Conservation (phyloP, 2,329 filamentous ascomycete genomes). For the Fusarium sp. region DNA sequence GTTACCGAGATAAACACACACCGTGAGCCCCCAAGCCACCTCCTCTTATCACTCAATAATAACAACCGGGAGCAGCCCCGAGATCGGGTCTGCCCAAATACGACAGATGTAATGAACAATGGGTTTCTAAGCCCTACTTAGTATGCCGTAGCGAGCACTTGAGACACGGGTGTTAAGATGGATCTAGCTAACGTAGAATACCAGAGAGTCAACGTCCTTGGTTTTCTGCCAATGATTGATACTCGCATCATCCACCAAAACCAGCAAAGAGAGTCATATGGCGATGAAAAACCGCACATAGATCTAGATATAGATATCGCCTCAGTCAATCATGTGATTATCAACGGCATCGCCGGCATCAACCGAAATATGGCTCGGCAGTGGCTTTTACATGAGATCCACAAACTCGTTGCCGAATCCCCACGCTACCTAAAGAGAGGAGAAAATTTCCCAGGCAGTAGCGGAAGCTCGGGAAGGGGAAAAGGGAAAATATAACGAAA, state of each 20-base stretch:
- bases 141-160: background rate
- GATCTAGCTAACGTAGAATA: background rate
- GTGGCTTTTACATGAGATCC: background rate
- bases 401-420: background rate
- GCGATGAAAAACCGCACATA: background rate
- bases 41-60: background rate
- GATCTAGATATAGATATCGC: background rate
- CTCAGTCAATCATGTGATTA: background rate
- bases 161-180: background rate
- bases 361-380: background rate
- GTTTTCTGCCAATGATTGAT: background rate
- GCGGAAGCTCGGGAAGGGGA: background rate
- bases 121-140: background rate
- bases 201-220: background rate
- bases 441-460: background rate
- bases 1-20: background rate
- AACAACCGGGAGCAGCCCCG: background rate
- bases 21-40: background rate
- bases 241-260: background rate
- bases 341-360: background rate
- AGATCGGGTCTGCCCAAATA: background rate
- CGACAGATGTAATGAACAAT: background rate
- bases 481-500: background rate
- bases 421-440: background rate
- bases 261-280: background rate